Evolutionary conservation across 1,284 basidiomycete genomes (phyloP), one percentile per base, ranked within the genome.

Genomic region (Salmacisia buchloeana): DNA sequence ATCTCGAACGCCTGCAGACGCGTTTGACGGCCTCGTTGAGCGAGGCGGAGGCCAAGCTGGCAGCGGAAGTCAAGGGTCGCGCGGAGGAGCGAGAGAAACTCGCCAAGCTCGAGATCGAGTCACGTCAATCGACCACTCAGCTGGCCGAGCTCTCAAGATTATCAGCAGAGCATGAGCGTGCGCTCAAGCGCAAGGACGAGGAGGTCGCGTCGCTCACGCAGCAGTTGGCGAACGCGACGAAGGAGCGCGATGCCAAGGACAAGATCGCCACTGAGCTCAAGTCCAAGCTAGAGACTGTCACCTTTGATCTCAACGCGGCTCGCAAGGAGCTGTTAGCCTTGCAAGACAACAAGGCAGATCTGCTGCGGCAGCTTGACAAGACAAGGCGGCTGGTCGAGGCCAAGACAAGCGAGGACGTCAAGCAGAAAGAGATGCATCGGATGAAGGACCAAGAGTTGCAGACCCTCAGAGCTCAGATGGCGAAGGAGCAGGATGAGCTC

Each of bases 371-470:
- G 54, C 54, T 57, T 25, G 70, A 71, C 34, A 59, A 65, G 61
- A 76, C 74, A 0, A 65, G 93, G 5, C 82, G 85, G 23, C 81
- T 91, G 21, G 86, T 96, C 83, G 87, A 88, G 60, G 89, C 90
- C 4, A 94, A 93, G 81, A 86, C 87, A 0, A 89, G 87, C 23
- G 93, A 96, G 77, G 92, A 93, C 74, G 88, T 86, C 35, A 88
- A 89, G 63, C 86, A 90, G 27, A 86, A 85, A 58, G 91, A 96
- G 78, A 89, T 87, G 1, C 91, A 92, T 80, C 89, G 88, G 79
- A 90, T 89, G 81, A 90, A 89, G 75, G 92, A 94, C 70, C 85
- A 87, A 49, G 94, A 97, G 79, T 85, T 96, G 21, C 80, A 82
- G 1, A 84, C 86, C 31, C 82, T 97, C 10, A 88, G 94, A n/a